phyloP scores from a whole-genome alignment of 192 early-diverging fungal species.

The Funneliformis mosseae region DNA sequence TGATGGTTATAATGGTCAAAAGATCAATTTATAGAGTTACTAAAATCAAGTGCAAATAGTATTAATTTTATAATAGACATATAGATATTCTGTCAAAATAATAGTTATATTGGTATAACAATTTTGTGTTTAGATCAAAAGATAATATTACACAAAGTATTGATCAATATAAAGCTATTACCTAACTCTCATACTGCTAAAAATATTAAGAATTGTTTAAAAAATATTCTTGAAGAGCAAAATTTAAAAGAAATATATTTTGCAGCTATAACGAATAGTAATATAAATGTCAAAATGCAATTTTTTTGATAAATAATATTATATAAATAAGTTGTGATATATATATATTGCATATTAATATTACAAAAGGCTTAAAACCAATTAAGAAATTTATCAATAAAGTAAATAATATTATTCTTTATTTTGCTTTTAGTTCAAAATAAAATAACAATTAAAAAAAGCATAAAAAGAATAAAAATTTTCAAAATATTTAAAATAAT shows the following conservation, averaged over 20 bases:
- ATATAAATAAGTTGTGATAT: background rate
- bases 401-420: background rate
- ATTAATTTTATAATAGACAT: background rate
- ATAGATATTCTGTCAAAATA: background rate
- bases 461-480: background rate
- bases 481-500: slow-evolving; percentile 5
- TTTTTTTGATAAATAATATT: background rate
- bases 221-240: background rate
- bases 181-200: background rate
- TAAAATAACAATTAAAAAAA: background rate
- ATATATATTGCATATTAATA: background rate
- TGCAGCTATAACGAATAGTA: background rate
- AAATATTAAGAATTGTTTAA: background rate
- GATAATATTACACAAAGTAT: background rate
- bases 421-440: background rate
- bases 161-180: background rate
- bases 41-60: background rate
- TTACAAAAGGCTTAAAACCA: background rate
- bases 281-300: background rate
- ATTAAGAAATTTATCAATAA: background rate
- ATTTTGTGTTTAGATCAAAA: background rate
- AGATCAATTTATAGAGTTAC: too few relatives aligned
- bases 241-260: background rate
- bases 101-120: slow-evolving; percentile 5
- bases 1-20: too few relatives aligned